Evolutionary conservation across 305 asterid species (phyloP).

Genomic region (Caryopteris hybrid): DNA sequence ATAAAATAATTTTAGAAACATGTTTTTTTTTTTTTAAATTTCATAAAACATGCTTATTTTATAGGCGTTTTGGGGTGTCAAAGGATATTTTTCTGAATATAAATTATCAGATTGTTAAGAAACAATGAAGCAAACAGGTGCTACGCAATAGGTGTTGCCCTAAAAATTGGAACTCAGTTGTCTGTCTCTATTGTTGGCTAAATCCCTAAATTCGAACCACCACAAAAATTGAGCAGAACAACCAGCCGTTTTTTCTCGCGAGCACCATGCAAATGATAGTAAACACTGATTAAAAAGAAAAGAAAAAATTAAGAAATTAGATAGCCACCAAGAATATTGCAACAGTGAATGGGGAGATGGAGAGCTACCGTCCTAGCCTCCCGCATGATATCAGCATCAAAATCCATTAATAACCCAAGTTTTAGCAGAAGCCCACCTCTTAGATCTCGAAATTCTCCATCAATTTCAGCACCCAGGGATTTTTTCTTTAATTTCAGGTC

Average conservation of each 20-base stretch:
- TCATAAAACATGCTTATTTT: neutral
- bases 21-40: neutral
- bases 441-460: slow-evolving; percentile 21
- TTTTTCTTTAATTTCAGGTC: slow-evolving; percentile 39
- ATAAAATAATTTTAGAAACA: too few relatives aligned
- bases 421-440: slow-evolving; percentile 20
- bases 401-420: slow-evolving; percentile 23
- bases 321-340: slow-evolving; percentile 4
- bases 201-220: neutral
- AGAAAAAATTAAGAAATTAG: neutral
- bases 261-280: neutral
- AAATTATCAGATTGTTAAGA: neutral
- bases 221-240: neutral
- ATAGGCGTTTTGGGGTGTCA: too few relatives aligned
- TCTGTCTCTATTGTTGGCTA: neutral
- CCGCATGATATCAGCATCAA: slow-evolving; percentile 39
- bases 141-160: neutral
- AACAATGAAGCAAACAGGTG: neutral
- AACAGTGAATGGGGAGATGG: slow-evolving; percentile 91
- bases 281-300: neutral
- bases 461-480: slow-evolving; percentile 26
- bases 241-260: neutral
- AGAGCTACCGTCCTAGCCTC: slow-evolving; percentile 49
- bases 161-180: neutral
- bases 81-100: neutral